Conservation (phyloP, 108 stramenopile genomes). For the Nitzschia inconspicua region DNA sequence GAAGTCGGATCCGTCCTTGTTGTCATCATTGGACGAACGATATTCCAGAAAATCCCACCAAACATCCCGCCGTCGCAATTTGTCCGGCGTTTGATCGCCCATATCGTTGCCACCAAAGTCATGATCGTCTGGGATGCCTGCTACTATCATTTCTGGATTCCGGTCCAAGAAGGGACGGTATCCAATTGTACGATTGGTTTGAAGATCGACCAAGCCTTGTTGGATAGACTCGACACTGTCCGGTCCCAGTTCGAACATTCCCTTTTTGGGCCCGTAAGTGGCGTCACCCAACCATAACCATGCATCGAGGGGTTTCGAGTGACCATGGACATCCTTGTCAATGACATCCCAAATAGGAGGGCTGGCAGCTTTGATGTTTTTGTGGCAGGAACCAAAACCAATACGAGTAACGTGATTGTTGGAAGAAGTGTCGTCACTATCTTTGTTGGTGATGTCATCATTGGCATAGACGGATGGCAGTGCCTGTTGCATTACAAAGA, state of each 20-base stretch:
- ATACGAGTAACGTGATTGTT: no score
- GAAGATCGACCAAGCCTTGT: slow-evolving; percentile 53
- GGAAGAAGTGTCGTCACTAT: background rate
- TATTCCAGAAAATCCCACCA: slow-evolving; percentile 70
- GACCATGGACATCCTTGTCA: background rate
- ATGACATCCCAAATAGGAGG: slow-evolving; percentile 67
- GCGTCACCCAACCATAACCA: slow-evolving; percentile 87
- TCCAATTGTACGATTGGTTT: slow-evolving; percentile 60
- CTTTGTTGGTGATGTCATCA: background rate
- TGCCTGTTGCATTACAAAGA: no score
- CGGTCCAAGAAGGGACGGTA: slow-evolving; percentile 38
- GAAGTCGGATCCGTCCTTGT: background rate
- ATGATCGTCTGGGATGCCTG: slow-evolving; percentile 89
- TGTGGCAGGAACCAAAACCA: slow-evolving; percentile 84
- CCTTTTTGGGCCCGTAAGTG: slow-evolving; percentile 74
- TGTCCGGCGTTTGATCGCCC: slow-evolving; percentile 54
- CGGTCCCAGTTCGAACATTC: no score
- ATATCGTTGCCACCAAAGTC: slow-evolving; percentile 91
- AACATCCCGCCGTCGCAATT: slow-evolving; percentile 38
- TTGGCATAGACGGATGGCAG: no score
- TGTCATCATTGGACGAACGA: background rate
- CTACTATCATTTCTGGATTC: background rate
- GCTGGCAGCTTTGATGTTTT: slow-evolving; percentile 28
- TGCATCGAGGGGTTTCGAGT: slow-evolving; percentile 33
- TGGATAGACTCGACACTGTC: slow-evolving; percentile 40